These are phyloP conservation scores for Aspergillus conjunctus DNA, from an alignment of 495 filamentous ascomycete genomes.

Conservation along the genomic window DNA sequence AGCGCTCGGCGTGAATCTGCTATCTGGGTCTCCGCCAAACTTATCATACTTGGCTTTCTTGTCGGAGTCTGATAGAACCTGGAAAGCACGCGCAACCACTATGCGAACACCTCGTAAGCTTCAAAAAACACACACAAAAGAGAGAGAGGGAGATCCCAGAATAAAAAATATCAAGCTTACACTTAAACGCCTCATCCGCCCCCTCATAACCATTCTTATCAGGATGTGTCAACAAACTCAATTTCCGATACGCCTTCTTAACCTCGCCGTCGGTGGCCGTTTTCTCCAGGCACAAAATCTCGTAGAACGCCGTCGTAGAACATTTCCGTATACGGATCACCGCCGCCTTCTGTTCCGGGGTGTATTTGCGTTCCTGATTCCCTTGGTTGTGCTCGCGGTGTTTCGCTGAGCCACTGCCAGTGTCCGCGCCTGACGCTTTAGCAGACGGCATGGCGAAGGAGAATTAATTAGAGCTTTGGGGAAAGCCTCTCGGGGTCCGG, in stretches of 20 bases:
- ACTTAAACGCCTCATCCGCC: conserved; percentile 96
- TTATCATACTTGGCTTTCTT: conserved; percentile 86
- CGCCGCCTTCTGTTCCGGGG: conserved; percentile 83
- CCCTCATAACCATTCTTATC: conserved; percentile 99
- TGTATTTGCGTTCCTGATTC: conserved; percentile 87
- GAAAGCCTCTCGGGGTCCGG: neutral
- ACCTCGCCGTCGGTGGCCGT: conserved; percentile 79
- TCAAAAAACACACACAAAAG: neutral
- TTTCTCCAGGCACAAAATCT: conserved; percentile 78
- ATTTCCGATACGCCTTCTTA: conserved; percentile 96
- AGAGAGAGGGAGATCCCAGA: neutral
- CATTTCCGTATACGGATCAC: conserved; percentile 86
- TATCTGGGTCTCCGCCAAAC: conserved; percentile 90
- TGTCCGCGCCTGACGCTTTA: conserved; percentile 71
- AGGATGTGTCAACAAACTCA: conserved; percentile 90
- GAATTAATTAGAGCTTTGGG: neutral
- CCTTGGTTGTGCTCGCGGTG: conserved; percentile 89
- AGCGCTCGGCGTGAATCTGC: conserved; percentile 66
- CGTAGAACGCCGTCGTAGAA: conserved; percentile 85
- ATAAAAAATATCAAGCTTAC: conserved; percentile 46
- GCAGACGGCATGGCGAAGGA: conserved; percentile 69
- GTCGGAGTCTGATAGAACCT: conserved; percentile 88
- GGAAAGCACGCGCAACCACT: conserved; percentile 94
- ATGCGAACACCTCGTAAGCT: conserved; percentile 5
- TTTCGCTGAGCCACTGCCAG: conserved; percentile 62